A percentile compares a stretch with the other conserved stretches of the same genome.
These are phyloP conservation scores for Cyberlindnera euphorbiae DNA, from an alignment of 805 yeast genomes.

Conservation along the genomic window DNA sequence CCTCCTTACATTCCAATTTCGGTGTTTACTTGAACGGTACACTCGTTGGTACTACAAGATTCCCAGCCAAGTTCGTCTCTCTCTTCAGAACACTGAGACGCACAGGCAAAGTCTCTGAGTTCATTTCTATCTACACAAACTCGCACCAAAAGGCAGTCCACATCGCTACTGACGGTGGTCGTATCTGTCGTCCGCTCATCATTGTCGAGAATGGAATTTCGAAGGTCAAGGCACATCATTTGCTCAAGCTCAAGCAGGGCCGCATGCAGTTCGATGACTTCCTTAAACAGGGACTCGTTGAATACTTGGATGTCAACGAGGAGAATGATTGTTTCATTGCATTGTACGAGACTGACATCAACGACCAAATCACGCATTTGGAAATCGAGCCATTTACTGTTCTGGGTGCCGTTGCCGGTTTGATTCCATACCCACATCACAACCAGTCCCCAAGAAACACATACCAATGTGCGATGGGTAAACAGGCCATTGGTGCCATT, in stretches of 20 bases:
- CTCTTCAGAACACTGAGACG: slow-evolving; percentile 80
- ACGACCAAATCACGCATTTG: slow-evolving; percentile 67
- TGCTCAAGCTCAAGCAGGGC: slow-evolving; percentile 57
- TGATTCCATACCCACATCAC: slow-evolving; percentile 90
- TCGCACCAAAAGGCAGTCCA: slow-evolving; percentile 90
- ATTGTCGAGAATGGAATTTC: slow-evolving; percentile 73
- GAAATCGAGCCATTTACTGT: slow-evolving; percentile 95
- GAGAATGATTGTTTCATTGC: slow-evolving; percentile 95
- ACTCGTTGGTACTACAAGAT: slow-evolving; percentile 81
- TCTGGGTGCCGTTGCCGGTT: slow-evolving; percentile 88
- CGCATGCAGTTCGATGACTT: slow-evolving; percentile 89
- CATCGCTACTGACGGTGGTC: slow-evolving; percentile 98
- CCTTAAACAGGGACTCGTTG: slow-evolving; percentile 79
- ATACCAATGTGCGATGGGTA: slow-evolving; percentile 95
- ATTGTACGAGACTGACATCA: slow-evolving; percentile 66
- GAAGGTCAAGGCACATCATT: slow-evolving; percentile 67
- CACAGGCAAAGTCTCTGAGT: slow-evolving; percentile 79
- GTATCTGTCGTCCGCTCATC: slow-evolving; percentile 94
- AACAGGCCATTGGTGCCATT: slow-evolving; percentile 99
- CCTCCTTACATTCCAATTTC: slow-evolving; percentile 73
- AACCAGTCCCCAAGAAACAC: slow-evolving; percentile 91
- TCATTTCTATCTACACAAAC: slow-evolving; percentile 86
- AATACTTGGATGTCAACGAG: slow-evolving; percentile 94
- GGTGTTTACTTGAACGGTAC: slow-evolving; percentile 95
- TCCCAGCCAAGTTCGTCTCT: slow-evolving; percentile 75